phyloP scores from a whole-genome alignment of 352 stramenopile species.

The Globisporangium uncinulatum region DNA sequence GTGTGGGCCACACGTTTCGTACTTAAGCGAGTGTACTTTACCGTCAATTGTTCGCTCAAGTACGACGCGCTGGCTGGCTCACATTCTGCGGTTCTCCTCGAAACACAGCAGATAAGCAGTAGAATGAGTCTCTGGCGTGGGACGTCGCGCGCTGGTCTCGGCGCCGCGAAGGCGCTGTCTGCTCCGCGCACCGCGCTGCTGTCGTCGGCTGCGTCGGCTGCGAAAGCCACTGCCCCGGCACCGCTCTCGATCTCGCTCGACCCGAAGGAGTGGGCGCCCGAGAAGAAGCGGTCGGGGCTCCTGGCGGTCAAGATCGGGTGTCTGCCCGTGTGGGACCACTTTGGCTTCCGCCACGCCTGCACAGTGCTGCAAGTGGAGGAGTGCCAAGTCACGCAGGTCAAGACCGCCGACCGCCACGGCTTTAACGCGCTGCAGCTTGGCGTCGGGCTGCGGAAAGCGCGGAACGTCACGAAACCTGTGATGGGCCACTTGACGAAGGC shows the following conservation, averaged over 20 bases:
- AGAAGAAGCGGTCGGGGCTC: constrained; percentile 86
- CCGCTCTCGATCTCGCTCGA: constrained; percentile 12
- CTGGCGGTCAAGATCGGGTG: constrained; percentile 98
- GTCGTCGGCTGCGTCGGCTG: constrained; percentile 5
- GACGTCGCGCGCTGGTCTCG: neutral
- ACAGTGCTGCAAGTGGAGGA: constrained; percentile 91
- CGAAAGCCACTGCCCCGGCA: constrained; percentile 1
- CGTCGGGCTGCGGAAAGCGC: constrained; percentile 93
- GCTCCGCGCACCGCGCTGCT: constrained; percentile 10
- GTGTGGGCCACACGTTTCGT: neutral
- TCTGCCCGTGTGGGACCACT: constrained; percentile 98
- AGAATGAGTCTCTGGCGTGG: constrained; percentile 6
- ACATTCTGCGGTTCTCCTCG: neutral
- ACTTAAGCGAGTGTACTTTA: neutral
- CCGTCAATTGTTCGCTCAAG: neutral
- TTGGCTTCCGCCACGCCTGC: constrained; percentile 94
- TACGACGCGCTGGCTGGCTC: neutral
- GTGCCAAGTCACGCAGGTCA: constrained; percentile 94
- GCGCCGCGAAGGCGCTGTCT: constrained; percentile 9
- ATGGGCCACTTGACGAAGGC: constrained; percentile 91
- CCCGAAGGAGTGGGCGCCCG: constrained; percentile 45
- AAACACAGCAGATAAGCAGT: constrained; percentile 2
- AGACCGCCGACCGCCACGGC: constrained; percentile 91
- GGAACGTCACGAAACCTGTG: constrained; percentile 94
- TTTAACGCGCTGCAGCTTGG: constrained; percentile 96